Conservation (phyloP, 2,329 filamentous ascomycete genomes). For the Orbilia brochopaga region DNA sequence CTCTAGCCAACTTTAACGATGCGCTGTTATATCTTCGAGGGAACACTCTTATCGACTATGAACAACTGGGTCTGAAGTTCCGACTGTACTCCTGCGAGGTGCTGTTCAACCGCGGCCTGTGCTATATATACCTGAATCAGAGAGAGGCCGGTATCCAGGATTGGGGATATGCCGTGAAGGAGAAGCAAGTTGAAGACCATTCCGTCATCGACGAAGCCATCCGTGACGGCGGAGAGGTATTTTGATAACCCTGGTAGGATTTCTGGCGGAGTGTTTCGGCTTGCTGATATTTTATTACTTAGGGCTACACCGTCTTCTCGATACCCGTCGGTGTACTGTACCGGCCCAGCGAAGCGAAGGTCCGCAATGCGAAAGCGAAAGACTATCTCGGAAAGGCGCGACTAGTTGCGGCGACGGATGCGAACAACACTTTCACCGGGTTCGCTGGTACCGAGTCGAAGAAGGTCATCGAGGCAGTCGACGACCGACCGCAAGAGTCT, state of each 20-base stretch:
- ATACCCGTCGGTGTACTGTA: conserved; percentile 96
- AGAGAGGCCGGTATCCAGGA: conserved; percentile 90
- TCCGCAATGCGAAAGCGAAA: conserved; percentile 96
- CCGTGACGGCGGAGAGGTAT: conserved; percentile 84
- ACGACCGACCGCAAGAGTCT: conserved; percentile 81
- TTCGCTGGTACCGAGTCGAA: conserved; percentile 81
- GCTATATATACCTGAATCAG: conserved; percentile 96
- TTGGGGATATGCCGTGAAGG: conserved; percentile 85
- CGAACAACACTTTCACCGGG: conserved; percentile 78
- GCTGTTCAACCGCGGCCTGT: conserved; percentile 93
- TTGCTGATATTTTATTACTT: conserved; percentile 7
- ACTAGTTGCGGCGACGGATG: conserved; percentile 84
- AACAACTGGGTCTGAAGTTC: conserved; percentile 92
- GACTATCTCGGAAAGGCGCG: conserved; percentile 97
- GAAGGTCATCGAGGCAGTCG: conserved; percentile 63
- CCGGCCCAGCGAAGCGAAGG: conserved; percentile 94
- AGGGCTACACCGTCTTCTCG: conserved; percentile 98
- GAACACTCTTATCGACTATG: conserved; percentile 97
- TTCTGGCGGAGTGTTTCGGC: conserved; percentile 19
- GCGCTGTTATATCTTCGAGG: conserved; percentile 91
- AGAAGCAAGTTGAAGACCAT: conserved; percentile 95
- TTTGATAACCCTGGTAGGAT: conserved; percentile 53
- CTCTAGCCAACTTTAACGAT: conserved; percentile 97
- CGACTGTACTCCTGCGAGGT: conserved; percentile 98
- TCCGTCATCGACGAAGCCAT: conserved; percentile 99